Percentiles rank a stretch among this genome's conserved stretches.
Evolutionary conservation across 73 alveolate species (phyloP).

Genomic region (Stentor coeruleus): DNA sequence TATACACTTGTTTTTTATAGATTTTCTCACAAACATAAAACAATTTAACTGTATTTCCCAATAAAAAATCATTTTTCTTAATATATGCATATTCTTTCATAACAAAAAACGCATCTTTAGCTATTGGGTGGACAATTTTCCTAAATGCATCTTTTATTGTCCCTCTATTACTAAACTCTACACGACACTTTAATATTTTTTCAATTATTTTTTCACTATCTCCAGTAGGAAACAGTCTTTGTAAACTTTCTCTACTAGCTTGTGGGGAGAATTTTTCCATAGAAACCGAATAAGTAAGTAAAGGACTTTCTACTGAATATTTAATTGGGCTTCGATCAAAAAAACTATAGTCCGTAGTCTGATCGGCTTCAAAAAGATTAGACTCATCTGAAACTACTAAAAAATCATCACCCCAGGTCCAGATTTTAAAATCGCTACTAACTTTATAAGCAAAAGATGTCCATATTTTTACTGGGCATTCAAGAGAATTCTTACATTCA

Average conservation of each 20-base stretch:
- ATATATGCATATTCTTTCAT: background rate
- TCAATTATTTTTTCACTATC: background rate
- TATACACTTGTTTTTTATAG: background rate
- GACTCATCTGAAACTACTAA: background rate
- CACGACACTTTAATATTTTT: background rate
- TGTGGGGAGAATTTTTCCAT: background rate
- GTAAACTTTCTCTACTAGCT: background rate
- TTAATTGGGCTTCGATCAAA: background rate
- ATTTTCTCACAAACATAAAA: background rate
- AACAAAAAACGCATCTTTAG: background rate
- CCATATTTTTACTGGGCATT: background rate
- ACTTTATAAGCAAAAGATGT: background rate
- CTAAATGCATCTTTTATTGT: background rate
- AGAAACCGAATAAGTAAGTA: background rate
- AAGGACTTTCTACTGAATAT: background rate
- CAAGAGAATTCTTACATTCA: background rate
- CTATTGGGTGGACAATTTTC: constrained; percentile 20
- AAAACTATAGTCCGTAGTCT: background rate
- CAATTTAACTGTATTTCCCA: background rate
- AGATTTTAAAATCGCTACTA: background rate
- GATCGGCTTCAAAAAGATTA: background rate
- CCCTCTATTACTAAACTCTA: background rate
- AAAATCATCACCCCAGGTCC: constrained; percentile 8
- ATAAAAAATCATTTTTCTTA: background rate
- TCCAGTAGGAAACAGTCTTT: background rate